These are phyloP conservation scores for Penicillium goetzii DNA, from an alignment of 495 filamentous ascomycete genomes.

Conservation along the genomic window DNA sequence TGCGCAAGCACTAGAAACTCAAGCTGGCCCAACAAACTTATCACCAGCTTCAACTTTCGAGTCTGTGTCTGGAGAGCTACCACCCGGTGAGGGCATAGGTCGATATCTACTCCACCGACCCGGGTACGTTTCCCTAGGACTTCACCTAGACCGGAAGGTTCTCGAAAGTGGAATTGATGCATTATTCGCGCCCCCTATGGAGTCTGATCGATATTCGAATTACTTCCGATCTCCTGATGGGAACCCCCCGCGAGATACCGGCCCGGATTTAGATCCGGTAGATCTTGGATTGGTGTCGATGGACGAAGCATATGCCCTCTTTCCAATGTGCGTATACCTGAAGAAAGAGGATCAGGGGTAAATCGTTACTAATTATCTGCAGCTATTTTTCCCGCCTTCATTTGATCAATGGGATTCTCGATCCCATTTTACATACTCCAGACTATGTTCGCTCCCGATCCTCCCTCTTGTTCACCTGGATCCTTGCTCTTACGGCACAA, in stretches of 20 bases:
- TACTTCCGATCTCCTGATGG: conserved; percentile 24
- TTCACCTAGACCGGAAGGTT: conserved; percentile 20
- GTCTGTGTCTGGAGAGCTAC: background rate
- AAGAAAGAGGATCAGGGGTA: background rate
- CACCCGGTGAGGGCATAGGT: conserved; percentile 3
- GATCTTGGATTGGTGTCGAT: conserved; percentile 61
- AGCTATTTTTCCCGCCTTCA: conserved; percentile 66
- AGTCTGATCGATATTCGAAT: conserved; percentile 18
- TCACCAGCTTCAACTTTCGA: background rate
- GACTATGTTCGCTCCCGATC: conserved; percentile 63
- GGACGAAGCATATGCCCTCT: conserved; percentile 58
- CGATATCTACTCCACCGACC: conserved; percentile 20
- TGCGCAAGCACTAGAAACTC: conserved; percentile 20
- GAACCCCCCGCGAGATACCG: conserved; percentile 44
- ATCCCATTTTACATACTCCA: conserved; percentile 61
- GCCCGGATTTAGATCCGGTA: conserved; percentile 64
- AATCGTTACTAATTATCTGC: background rate
- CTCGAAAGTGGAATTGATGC: conserved; percentile 26
- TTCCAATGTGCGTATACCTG: conserved; percentile 53
- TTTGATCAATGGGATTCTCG: conserved; percentile 67
- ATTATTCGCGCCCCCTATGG: conserved; percentile 8
- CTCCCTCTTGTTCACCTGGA: conserved; percentile 66
- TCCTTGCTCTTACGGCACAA: conserved; percentile 61
- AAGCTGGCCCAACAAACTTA: background rate
- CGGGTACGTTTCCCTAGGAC: conserved; percentile 30